These are phyloP conservation scores for Stemphylium lycopersici DNA, from an alignment of 2,329 filamentous ascomycete genomes.

Conservation along the genomic window DNA sequence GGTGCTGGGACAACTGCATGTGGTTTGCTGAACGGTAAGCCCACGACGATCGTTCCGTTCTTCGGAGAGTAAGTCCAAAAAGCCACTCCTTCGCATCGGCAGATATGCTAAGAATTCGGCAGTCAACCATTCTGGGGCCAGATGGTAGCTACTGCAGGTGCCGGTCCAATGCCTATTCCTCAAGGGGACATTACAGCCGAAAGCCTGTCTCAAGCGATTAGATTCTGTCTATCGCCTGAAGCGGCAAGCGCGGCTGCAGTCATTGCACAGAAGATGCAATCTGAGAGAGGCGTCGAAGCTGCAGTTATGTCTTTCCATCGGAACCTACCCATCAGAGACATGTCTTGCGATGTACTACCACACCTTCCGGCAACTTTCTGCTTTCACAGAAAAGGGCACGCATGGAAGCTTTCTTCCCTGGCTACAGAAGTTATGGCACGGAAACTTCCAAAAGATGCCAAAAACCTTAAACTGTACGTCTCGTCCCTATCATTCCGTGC, in stretches of 20 bases:
- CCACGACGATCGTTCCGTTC: constrained; percentile 81
- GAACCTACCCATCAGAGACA: constrained; percentile 48
- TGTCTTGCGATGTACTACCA: neutral
- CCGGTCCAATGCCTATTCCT: constrained; percentile 36
- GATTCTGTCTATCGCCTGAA: constrained; percentile 50
- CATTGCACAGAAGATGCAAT: constrained; percentile 51
- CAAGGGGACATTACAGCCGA: constrained; percentile 41
- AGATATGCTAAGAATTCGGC: too few relatives aligned
- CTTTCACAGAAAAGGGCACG: too few relatives aligned
- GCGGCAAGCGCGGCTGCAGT: constrained; percentile 46
- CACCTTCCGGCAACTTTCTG: neutral
- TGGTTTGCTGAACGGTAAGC: constrained; percentile 76
- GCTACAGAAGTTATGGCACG: too few relatives aligned
- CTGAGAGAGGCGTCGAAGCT: constrained; percentile 50
- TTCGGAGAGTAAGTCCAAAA: constrained; percentile 60
- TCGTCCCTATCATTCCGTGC: too few relatives aligned
- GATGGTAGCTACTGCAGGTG: constrained; percentile 38
- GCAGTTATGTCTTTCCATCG: constrained; percentile 56
- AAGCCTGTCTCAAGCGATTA: constrained; percentile 32
- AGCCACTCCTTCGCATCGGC: too few relatives aligned
- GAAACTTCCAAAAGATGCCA: neutral
- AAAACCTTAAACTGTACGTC: neutral
- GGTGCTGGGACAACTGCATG: constrained; percentile 85
- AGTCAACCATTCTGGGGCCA: constrained; percentile 44
- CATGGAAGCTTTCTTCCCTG: neutral